Evolutionary conservation across 345 rosid genomes (phyloP), one percentile per base, ranked within the genome.

Genomic region (Lepidium africanum): DNA sequence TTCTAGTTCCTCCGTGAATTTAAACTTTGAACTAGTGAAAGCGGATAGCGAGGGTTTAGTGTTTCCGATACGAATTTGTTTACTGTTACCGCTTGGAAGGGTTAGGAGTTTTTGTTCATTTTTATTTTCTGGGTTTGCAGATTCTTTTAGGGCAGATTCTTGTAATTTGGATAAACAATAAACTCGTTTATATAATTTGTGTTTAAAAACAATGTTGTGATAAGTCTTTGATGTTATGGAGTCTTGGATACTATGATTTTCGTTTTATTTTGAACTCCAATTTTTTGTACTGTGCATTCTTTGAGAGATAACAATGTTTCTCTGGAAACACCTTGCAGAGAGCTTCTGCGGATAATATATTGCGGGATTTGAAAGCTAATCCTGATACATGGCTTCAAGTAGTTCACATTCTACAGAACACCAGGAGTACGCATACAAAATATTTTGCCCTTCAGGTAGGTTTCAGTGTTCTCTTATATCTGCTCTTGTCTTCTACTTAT

Each of bases 321-420:
- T n/a, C 10, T 54, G 56, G 10, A 3, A 42, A 35, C 21, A 45
- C 35, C 9, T 67, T 61, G 12, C 76, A 94, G 99, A 89, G 99
- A 71, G 81, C 91, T 38, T 86, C 94, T 42, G 99, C 99, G 4
- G 99, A 94, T 72, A 83, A 85, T 57, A 85, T 94, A 25, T 77
- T 94, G 81, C 87, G 93, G 77, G 96, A 89, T 33, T 76, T 94
- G 82, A 93, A 94, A 77, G 85, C 80, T 51, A 94, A 94, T 77
- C 93, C 93, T 37, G 97, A 94, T 67, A 89, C 83, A 74, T 94
- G 99, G 99, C 97, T 89, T 32, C 99, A 94, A 73, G 99, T 94
- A 43, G 97, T 91, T 74, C 96, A 86, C 66, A 81, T 91, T 70
- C 81, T 94, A 16, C 97, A 87, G 65, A 83, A 65, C 38, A 85